A percentile compares a stretch with the other conserved stretches of the same genome.
These are phyloP conservation scores for Saccharum spontaneum DNA, from an alignment of 176 grass and related monocot genomes.

Conservation along the genomic window DNA sequence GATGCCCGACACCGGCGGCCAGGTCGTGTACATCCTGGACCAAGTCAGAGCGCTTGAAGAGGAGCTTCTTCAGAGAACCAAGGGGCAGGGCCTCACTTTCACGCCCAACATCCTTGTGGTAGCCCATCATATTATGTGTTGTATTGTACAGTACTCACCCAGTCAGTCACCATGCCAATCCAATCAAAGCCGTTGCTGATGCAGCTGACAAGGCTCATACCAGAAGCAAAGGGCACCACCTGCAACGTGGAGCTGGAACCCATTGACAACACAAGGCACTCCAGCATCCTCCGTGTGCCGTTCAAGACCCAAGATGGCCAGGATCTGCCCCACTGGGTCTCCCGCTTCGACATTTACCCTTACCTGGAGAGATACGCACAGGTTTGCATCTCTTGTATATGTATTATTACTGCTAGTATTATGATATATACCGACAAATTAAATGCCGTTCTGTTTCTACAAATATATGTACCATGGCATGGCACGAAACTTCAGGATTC, in stretches of 20 bases:
- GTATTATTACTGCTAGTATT: neutral
- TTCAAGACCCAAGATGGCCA: constrained; percentile 46
- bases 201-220: constrained; percentile 77
- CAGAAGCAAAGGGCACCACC: constrained; percentile 69
- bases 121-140: neutral
- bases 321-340: constrained; percentile 58
- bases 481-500: constrained; percentile 42
- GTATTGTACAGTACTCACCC: no score
- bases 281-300: constrained; percentile 63
- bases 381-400: constrained; percentile 23
- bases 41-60: constrained; percentile 74
- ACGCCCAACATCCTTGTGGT: constrained; percentile 77
- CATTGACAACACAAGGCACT: constrained; percentile 53
- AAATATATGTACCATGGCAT: neutral
- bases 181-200: neutral
- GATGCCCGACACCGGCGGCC: constrained; percentile 74
- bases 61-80: constrained; percentile 66
- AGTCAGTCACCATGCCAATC: neutral
- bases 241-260: constrained; percentile 69
- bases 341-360: constrained; percentile 83
- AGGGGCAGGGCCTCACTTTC: constrained; percentile 50
- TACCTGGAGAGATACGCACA: constrained; percentile 95
- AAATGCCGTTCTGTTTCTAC: neutral
- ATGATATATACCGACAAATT: neutral
- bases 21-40: constrained; percentile 86